Percentiles rank a stretch among this genome's conserved stretches.
Conservation (phyloP, 2,329 filamentous ascomycete genomes). For the Fusarium papillatum region DNA sequence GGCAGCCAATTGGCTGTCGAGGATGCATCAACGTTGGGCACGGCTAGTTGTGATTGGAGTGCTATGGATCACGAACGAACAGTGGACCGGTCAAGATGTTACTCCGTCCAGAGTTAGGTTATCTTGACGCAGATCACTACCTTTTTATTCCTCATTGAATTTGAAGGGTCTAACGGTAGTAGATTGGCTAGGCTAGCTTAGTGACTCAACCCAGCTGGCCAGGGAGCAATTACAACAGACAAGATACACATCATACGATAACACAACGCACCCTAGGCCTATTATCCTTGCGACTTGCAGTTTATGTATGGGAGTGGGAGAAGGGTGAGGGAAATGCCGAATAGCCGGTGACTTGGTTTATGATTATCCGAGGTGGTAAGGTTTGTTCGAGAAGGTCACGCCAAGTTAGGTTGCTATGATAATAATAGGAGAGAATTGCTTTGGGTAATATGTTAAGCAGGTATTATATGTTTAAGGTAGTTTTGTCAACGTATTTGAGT, state of each 20-base stretch:
- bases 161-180: too few species aligned
- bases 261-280: too few species aligned
- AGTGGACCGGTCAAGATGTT: not conserved
- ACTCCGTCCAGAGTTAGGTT: not conserved
- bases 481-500: not conserved
- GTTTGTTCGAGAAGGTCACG: too few species aligned
- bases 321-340: too few species aligned
- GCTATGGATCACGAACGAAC: constrained; percentile 1
- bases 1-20: constrained; percentile 20
- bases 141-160: not conserved
- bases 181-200: too few species aligned
- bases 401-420: too few species aligned
- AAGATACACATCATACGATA: too few species aligned
- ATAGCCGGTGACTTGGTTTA: not conserved
- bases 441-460: not conserved
- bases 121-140: not conserved
- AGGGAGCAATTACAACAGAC: too few species aligned
- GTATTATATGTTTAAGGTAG: too few species aligned
- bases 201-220: too few species aligned
- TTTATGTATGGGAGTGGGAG: too few species aligned
- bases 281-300: too few species aligned
- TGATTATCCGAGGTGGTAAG: not conserved
- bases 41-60: constrained; percentile 18
- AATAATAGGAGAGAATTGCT: not conserved
- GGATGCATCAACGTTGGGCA: not conserved